Percentiles rank a stretch among this genome's conserved stretches.
Evolutionary conservation across 345 rosid species (phyloP).

Genomic region (Eucalyptus tenuipes): DNA sequence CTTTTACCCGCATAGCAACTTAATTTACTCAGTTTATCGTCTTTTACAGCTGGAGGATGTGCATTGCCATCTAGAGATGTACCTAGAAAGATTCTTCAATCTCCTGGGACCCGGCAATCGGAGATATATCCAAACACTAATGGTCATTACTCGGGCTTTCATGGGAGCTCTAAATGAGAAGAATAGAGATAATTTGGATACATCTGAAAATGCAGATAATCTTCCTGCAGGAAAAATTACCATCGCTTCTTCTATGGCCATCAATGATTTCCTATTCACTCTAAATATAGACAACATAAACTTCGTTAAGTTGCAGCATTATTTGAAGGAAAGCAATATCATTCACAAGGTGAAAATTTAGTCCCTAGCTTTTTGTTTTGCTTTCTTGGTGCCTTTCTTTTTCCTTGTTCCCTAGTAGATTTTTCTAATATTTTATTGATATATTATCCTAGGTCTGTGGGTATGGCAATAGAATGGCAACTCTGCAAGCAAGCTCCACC

Average conservation of each 20-base stretch:
- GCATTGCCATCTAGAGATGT: constrained; percentile 47
- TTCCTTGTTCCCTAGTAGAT: not conserved
- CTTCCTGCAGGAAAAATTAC: constrained; percentile 11
- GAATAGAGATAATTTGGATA: constrained; percentile 5
- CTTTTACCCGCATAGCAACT: not conserved
- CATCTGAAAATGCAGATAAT: constrained; percentile 16
- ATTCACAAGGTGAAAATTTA: constrained; percentile 60
- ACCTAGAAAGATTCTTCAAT: constrained; percentile 55
- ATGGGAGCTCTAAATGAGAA: constrained; percentile 36
- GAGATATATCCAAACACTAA: constrained; percentile 82
- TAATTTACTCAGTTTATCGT: not conserved
- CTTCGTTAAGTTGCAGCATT: constrained; percentile 62
- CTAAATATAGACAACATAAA: constrained; percentile 83
- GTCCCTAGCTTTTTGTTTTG: not conserved
- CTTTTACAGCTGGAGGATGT: constrained; percentile 61
- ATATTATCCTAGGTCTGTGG: constrained; percentile 49
- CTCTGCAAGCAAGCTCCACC: constrained; percentile 26
- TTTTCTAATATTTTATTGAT: not conserved
- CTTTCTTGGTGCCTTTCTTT: not conserved
- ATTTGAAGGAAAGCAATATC: constrained; percentile 74
- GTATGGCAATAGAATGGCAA: constrained; percentile 48
- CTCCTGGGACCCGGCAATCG: constrained; percentile 84
- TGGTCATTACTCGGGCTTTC: constrained; percentile 61
- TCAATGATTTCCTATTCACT: constrained; percentile 75
- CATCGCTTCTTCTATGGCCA: constrained; percentile 52